Base-by-base conservation (phyloP, 2,329 filamentous ascomycete genomes). In the Colletotrichum camelliae region DNA sequence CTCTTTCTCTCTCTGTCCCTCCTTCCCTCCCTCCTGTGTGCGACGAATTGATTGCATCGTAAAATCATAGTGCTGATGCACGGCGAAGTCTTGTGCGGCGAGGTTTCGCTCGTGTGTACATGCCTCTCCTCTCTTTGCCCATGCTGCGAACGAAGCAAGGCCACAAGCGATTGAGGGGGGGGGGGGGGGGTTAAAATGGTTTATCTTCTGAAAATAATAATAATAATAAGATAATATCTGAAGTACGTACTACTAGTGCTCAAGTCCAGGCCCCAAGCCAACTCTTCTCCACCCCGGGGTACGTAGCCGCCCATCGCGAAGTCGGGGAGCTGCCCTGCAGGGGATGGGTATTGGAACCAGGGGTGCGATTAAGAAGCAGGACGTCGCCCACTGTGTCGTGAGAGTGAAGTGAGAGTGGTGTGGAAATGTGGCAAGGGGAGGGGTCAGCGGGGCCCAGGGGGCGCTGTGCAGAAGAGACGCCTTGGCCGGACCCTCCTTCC, bases 401-500 rank as follows among this genome's bases (percentile, higher is more conserved):
- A 70, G 58, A 71, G 35, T 58, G 67, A 70, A 43, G 67, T 61
- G 60, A 57, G 39, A 29, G 15, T 55, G 31, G 58, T 61, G 58
- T 33, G 58, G 58, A 61, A 33, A 21, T 58, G 67, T 29, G 57
- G 37, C 24, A 37, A 43, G 37, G 52, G 43, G 55, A 61, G 60
- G 48, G 13, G 60, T 70, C 57, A 48, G 66, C 58, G 72, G 67
- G 67, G 35, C 37, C 29, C 39, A 13, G 52, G 72, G 31, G 43
- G 65, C 37, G 65, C 39, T 60, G 24, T 18, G 66, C 66, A 43
- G 55, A 69, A 35, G 21, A 21, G 55, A 43, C 24, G 67, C 39
- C 72, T 74, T 69, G 71, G 66, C 71, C 71, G 71, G 71, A 70
- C 71, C 71, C 66, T 70, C 71, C 39, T 70, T 70, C 72, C 67